Evolutionary conservation across 2,329 filamentous ascomycete genomes (phyloP).

Genomic region (Penicillium hordei): DNA sequence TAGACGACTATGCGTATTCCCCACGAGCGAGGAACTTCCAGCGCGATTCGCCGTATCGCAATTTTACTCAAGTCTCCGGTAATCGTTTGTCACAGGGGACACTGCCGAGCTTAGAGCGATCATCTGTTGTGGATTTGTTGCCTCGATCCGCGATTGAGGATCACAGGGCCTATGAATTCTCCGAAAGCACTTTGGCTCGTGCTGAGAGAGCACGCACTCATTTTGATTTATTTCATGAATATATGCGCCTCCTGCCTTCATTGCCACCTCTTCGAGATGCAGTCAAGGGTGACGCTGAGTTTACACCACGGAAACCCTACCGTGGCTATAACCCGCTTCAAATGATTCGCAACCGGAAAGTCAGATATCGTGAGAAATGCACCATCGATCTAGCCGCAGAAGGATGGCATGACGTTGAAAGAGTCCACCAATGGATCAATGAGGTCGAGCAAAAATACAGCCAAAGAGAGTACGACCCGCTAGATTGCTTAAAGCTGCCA

Average conservation of each 20-base stretch:
- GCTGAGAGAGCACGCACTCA: constrained; percentile 82
- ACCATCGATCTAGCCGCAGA: constrained; percentile 71
- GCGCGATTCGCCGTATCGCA: constrained; percentile 18
- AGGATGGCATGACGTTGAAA: constrained; percentile 72
- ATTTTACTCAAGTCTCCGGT: constrained; percentile 27
- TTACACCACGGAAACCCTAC: constrained; percentile 43
- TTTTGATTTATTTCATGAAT: constrained; percentile 82
- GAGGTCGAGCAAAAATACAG: constrained; percentile 56
- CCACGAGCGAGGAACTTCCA: constrained; percentile 16
- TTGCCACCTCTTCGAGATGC: constrained; percentile 66
- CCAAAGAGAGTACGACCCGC: constrained; percentile 46
- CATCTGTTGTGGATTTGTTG: constrained; percentile 30
- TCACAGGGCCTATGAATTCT: constrained; percentile 56
- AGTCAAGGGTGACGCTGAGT: constrained; percentile 13
- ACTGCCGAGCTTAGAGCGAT: constrained; percentile 15
- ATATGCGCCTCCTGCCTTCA: constrained; percentile 74
- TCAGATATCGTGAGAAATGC: constrained; percentile 74
- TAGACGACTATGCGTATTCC: constrained; percentile 22
- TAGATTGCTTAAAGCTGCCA: constrained; percentile 48
- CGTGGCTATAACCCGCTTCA: constrained; percentile 88
- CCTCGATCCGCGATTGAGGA: constrained; percentile 33
- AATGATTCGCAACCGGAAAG: constrained; percentile 84
- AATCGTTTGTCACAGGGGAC: constrained; percentile 21
- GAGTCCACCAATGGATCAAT: constrained; percentile 75
- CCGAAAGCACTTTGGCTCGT: constrained; percentile 74